phyloP scores from a whole-genome alignment of 768 basidiomycete genomes.

The Lactarius akahatsu region DNA sequence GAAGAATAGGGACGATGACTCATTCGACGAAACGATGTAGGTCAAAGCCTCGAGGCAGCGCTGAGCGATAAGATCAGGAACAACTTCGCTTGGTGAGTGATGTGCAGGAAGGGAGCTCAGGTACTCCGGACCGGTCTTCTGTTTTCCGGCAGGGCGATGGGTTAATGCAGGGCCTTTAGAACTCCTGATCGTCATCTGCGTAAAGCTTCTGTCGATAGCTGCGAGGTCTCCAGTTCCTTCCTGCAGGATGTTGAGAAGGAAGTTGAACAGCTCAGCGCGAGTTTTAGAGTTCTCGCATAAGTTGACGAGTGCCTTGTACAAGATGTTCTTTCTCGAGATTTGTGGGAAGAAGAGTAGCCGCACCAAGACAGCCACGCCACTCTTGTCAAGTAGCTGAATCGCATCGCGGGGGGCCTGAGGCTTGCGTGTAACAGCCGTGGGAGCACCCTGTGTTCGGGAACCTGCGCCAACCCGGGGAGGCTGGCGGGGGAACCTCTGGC shows the following conservation, averaged over 20 bases:
- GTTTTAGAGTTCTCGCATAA: conserved; percentile 94
- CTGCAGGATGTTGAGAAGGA: conserved; percentile 90
- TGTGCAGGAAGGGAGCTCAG: conserved; percentile 49
- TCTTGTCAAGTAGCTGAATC: conserved; percentile 88
- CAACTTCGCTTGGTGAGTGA: conserved; percentile 67
- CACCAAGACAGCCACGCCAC: conserved; percentile 83
- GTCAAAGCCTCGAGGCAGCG: conserved; percentile 90
- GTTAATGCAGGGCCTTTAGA: conserved; percentile 48
- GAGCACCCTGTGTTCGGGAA: conserved; percentile 20
- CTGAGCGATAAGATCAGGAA: conserved; percentile 92
- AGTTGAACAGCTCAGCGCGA: conserved; percentile 88
- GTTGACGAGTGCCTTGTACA: conserved; percentile 90
- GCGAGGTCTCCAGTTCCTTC: conserved; percentile 92
- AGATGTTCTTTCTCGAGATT: conserved; percentile 75
- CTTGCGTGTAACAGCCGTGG: conserved; percentile 46
- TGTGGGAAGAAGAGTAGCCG: conserved; percentile 97
- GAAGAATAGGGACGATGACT: conserved; percentile 87
- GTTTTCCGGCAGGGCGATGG: conserved; percentile 61
- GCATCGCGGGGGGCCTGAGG: conserved; percentile 70
- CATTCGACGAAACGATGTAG: conserved; percentile 84
- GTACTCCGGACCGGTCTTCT: conserved; percentile 58
- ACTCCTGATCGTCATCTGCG: conserved; percentile 79
- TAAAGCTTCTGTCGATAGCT: conserved; percentile 90
- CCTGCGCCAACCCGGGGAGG: conserved; percentile 22
- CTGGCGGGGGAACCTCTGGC: conserved; percentile 46